Base-by-base conservation (phyloP, 2,329 filamentous ascomycete species). In the Alternaria postmessia region DNA sequence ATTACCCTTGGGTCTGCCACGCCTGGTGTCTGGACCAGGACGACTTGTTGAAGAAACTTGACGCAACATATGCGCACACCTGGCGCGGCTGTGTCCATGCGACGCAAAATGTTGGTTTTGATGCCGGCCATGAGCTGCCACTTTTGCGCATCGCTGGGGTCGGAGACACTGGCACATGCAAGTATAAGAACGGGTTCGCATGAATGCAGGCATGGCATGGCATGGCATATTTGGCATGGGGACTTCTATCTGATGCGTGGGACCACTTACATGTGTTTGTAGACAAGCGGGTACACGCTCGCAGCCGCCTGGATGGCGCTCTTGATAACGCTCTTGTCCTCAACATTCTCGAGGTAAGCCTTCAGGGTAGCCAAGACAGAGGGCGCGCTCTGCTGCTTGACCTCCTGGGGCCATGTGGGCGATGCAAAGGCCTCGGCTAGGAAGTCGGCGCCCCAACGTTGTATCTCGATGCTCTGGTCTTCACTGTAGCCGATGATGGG, bases 401-500 rank as follows among this genome's bases (percentile, higher is more conserved):
- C 89, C 53, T 89, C 85, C 60, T 87, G 84, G 20, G 89, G 83
- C 71, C 98, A 85, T 22, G 91, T 88, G n/a, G 96, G 95, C 61
- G 92, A 96, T 58, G 95, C 91, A 81, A 99, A 98, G 3, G 94
- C 93, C 82, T 99, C 95, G 57, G 94, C 93, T 43, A 99, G 84
- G 75, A 99, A 99, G 63, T 97, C 94, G 64, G 94, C 90, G 26
- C 94, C 95, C 95, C 95, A 99, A 90, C 94, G 85, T 79, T 93
- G 91, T 72, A 98, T 83, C 79, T 96, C 92, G 57, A 97, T 81
- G 62, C 66, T 71, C 44, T 76, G 71, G 47, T 88, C 86, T 65
- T 92, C 86, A 66, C 86, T 85, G 52, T 91, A 87, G 62, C 90
- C 89, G 79, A 97, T 91, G 72, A 98, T 94, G 57, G 94, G 93